Evolutionary conservation across 495 filamentous ascomycete species (phyloP).

Genomic region (Penicillium atrosanguineum): DNA sequence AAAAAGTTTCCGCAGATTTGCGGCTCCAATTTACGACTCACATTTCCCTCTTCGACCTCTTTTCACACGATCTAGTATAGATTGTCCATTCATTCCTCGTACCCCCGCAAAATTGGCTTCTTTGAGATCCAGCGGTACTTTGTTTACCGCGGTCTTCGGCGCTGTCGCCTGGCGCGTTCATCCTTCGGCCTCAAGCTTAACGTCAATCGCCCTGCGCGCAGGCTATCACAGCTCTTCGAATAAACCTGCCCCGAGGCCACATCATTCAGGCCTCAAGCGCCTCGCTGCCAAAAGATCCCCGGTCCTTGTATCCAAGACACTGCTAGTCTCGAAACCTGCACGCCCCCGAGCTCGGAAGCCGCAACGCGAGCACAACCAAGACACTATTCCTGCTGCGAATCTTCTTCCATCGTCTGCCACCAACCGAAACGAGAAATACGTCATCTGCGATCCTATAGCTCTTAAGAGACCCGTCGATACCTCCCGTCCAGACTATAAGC

Average conservation of each 20-base stretch:
- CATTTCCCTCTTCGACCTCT: not conserved
- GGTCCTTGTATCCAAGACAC: not conserved
- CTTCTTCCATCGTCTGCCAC: constrained; percentile 10
- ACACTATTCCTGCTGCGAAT: constrained; percentile 4
- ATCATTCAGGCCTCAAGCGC: not conserved
- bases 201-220: constrained; percentile 3
- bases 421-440: constrained; percentile 11
- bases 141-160: constrained; percentile 31
- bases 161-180: constrained; percentile 17
- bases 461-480: constrained; percentile 5
- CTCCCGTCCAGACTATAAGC: not conserved
- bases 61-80: not conserved
- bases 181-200: constrained; percentile 10
- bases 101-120: constrained; percentile 45
- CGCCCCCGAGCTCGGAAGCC: not conserved
- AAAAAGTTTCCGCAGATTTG: constrained; percentile 12
- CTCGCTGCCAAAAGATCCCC: not conserved
- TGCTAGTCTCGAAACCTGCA: not conserved
- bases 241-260: not conserved
- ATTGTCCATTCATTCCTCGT: not conserved
- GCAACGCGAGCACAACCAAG: not conserved
- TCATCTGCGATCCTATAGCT: constrained; percentile 25
- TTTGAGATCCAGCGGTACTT: constrained; percentile 30
- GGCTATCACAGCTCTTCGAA: constrained; percentile 10
- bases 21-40: not conserved